A percentile compares a stretch with the other conserved stretches of the same genome.
phyloP scores from a whole-genome alignment of 2,329 filamentous ascomycete species.

The Aspergillus alliaceus region DNA sequence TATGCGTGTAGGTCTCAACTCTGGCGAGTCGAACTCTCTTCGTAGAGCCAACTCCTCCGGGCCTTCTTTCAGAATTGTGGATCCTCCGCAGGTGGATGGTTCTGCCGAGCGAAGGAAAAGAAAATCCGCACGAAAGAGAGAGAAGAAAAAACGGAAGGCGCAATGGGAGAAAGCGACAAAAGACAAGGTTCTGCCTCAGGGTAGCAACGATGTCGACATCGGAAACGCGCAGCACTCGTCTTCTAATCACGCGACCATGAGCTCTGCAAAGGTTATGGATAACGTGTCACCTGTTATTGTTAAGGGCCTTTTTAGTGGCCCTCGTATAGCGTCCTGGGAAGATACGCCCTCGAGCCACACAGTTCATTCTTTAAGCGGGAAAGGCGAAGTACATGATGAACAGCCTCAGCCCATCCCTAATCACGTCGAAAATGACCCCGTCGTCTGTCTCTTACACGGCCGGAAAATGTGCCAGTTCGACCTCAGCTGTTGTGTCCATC shows the following conservation, averaged over 20 bases:
- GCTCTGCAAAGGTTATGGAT: neutral
- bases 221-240: neutral
- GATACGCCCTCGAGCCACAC: neutral
- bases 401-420: neutral
- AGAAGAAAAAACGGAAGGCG: neutral
- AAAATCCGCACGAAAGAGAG: conserved; percentile 1
- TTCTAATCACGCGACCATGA: neutral
- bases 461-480: conserved; percentile 16
- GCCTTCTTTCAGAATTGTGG: neutral
- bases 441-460: conserved; percentile 3
- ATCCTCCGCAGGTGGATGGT: conserved; percentile 11
- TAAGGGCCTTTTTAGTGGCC: neutral
- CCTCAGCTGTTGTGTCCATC: conserved; percentile 19
- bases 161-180: neutral
- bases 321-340: no score
- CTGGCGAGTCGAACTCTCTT: neutral
- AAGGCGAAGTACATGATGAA: neutral
- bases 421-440: neutral
- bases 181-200: neutral
- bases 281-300: neutral
- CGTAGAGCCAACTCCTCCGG: neutral
- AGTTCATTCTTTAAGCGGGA: neutral
- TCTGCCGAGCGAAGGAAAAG: conserved; percentile 1
- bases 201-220: neutral
- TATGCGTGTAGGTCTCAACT: conserved; percentile 1